Evolutionary conservation across 768 basidiomycete species (phyloP).

Genomic region (Panaeolus papilionaceus): DNA sequence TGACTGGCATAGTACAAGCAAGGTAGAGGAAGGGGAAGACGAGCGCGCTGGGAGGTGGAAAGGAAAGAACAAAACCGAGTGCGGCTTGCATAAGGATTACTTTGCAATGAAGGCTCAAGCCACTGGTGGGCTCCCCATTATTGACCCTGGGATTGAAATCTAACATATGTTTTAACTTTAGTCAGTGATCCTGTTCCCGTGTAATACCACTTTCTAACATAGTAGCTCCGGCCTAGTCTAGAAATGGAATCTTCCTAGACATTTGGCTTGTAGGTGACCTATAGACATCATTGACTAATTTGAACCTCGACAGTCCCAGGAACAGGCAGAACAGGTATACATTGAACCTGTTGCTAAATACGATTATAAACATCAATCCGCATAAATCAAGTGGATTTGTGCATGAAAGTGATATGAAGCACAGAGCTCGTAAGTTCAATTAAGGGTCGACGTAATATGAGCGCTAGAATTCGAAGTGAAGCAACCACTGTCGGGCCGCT

Average conservation of each 20-base stretch:
- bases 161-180: not conserved
- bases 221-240: too few species aligned
- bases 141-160: not conserved
- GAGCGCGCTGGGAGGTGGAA: slow-evolving; percentile 96
- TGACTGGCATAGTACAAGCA: slow-evolving; percentile 96
- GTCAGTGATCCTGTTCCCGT: slow-evolving; percentile 1
- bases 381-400: too few species aligned
- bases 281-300: too few species aligned
- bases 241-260: too few species aligned
- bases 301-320: too few species aligned
- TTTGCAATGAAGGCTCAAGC: slow-evolving; percentile 73
- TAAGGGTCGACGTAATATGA: too few species aligned
- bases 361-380: too few species aligned
- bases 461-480: not conserved
- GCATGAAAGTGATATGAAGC: too few species aligned
- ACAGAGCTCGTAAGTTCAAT: too few species aligned
- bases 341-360: too few species aligned
- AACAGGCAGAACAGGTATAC: too few species aligned
- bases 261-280: too few species aligned
- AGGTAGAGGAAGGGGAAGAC: slow-evolving; percentile 71
- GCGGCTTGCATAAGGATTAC: slow-evolving; percentile 93
- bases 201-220: not conserved
- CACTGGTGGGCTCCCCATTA: slow-evolving; percentile 28
- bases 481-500: not conserved
- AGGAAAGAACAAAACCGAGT: slow-evolving; percentile 90